phyloP scores from a whole-genome alignment of 1,284 basidiomycete genomes.

The Apiotrichum siamense region DNA sequence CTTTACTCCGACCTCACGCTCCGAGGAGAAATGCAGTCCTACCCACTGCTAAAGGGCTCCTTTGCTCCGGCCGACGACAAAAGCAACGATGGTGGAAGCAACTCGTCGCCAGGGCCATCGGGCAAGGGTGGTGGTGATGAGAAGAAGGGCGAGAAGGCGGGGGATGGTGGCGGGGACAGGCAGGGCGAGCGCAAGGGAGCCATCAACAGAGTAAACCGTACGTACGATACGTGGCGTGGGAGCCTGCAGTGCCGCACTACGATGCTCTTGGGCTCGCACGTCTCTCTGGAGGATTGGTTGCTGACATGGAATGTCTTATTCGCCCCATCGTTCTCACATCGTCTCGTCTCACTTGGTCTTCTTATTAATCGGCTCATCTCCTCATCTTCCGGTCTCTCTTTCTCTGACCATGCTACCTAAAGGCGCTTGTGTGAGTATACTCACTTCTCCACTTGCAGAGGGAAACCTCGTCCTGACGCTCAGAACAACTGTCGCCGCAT shows the following conservation, averaged over 20 bases:
- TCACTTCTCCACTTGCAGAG: no score
- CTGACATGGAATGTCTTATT: not conserved
- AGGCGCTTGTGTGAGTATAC: constrained; percentile 39
- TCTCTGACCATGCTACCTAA: not conserved
- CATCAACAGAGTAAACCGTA: constrained; percentile 46
- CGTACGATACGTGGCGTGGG: constrained; percentile 15
- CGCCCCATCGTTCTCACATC: no score
- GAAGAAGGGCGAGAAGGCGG: constrained; percentile 4
- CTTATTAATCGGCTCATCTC: not conserved
- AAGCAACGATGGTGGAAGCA: not conserved
- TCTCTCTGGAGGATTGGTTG: no score
- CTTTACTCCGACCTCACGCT: no score
- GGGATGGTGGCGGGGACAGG: no score
- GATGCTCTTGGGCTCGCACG: no score
- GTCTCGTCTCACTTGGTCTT: not conserved
- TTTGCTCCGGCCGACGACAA: not conserved
- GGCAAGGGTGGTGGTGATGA: not conserved
- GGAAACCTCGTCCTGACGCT: not conserved
- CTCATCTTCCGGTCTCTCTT: no score
- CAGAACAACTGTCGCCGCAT: constrained; percentile 47
- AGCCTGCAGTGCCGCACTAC: no score
- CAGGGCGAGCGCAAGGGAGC: constrained; percentile 32
- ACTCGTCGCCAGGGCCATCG: not conserved
- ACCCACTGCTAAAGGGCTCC: no score
- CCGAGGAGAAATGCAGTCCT: constrained; percentile 7